phyloP scores from a whole-genome alignment of 768 basidiomycete species.

The Tulasnella sp. region DNA sequence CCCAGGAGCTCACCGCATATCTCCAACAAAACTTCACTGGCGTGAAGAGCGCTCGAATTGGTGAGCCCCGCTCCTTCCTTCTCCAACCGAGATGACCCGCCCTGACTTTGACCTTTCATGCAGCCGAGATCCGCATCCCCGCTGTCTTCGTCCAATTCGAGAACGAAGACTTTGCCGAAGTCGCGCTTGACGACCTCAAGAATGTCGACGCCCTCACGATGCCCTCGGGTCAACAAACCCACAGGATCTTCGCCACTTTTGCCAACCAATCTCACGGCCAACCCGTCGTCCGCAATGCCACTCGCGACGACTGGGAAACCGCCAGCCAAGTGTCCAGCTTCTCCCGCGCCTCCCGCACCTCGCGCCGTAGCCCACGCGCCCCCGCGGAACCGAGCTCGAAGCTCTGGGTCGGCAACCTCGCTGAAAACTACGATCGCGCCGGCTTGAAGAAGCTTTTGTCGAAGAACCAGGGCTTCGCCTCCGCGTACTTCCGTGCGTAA shows the following conservation, averaged over 20 bases:
- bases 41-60: not conserved
- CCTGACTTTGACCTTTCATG: not conserved
- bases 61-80: not conserved
- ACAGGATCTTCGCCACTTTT: not conserved
- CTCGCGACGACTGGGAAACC: not conserved
- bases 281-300: not conserved
- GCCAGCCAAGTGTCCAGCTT: not conserved
- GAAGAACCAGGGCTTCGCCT: not conserved
- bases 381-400: not conserved
- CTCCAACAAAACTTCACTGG: not conserved
- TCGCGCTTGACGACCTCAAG: not conserved
- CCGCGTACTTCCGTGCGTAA: not conserved
- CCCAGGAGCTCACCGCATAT: not conserved
- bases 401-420: not conserved
- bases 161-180: not conserved
- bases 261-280: not conserved
- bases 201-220: not conserved
- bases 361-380: not conserved
- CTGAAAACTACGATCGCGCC: not conserved
- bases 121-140: not conserved
- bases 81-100: not conserved
- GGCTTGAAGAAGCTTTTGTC: not conserved
- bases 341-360: not conserved
- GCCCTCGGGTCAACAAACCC: not conserved
- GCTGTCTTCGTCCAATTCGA: not conserved